Evolutionary conservation across 164 flowering plant genomes (phyloP).

Genomic region (Echeveria elegans): DNA sequence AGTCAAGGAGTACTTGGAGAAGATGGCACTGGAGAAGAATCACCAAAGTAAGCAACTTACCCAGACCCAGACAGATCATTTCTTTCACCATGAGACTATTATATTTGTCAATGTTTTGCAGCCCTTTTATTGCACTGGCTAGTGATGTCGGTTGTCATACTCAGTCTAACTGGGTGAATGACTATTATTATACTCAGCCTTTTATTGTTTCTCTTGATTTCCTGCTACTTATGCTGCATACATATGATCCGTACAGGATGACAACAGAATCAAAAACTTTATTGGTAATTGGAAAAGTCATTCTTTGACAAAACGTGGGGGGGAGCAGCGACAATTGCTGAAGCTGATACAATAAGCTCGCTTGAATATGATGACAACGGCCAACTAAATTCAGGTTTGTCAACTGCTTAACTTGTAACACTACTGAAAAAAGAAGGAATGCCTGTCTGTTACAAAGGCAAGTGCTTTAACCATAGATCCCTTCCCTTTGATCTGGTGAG

Average conservation of each 20-base stretch:
- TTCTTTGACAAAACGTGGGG: conserved; percentile 81
- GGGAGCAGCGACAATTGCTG: conserved; percentile 84
- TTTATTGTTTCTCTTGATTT: conserved; percentile 86
- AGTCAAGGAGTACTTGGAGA: conserved; percentile 94
- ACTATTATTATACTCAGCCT: conserved; percentile 39
- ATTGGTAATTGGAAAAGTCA: conserved; percentile 88
- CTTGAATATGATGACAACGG: conserved; percentile 66
- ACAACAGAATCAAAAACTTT: conserved; percentile 44
- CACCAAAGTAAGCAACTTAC: conserved; percentile 54
- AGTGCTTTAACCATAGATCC: conserved; percentile 2
- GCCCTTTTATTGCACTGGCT: background rate
- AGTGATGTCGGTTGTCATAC: background rate
- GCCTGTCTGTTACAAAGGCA: background rate
- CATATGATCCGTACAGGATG: conserved; percentile 32
- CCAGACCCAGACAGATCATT: background rate
- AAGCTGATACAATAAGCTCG: conserved; percentile 54
- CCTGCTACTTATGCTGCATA: conserved; percentile 40
- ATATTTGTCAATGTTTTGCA: background rate
- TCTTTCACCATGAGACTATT: background rate
- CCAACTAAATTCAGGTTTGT: conserved; percentile 70
- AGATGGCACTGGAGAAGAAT: conserved; percentile 94
- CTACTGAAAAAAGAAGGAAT: background rate
- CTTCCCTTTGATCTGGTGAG: too few relatives aligned
- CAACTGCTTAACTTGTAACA: background rate
- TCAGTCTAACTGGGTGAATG: background rate